phyloP scores from a whole-genome alignment of 2,329 filamentous ascomycete genomes.

The Ascochyta pisi region DNA sequence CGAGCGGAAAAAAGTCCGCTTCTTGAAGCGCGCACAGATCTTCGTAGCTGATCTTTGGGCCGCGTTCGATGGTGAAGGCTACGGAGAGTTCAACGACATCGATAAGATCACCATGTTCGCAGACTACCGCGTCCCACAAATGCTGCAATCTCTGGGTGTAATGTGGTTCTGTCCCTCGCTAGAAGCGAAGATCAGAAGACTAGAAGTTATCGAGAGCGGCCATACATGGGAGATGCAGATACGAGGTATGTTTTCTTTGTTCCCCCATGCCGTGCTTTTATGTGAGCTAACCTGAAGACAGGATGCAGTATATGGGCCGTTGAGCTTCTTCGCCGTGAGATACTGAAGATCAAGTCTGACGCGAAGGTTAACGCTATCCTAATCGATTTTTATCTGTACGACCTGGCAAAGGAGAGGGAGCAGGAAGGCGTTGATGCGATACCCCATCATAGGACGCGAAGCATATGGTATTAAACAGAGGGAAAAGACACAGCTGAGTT shows the following conservation, averaged over 20 bases:
- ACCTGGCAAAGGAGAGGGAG: conserved; percentile 88
- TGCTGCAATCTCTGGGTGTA: conserved; percentile 82
- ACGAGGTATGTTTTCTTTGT: conserved; percentile 61
- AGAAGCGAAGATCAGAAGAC: conserved; percentile 70
- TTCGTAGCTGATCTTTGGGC: conserved; percentile 97
- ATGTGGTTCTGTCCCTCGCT: conserved; percentile 84
- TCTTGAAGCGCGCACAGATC: conserved; percentile 95
- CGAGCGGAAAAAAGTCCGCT: conserved; percentile 75
- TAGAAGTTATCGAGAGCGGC: conserved; percentile 72
- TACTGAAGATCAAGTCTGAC: conserved; percentile 74
- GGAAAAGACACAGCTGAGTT: not conserved
- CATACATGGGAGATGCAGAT: conserved; percentile 85
- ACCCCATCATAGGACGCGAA: conserved; percentile 87
- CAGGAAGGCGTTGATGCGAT: conserved; percentile 53
- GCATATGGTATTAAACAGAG: conserved; percentile 83
- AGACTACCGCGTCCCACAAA: conserved; percentile 96
- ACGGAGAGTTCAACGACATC: conserved; percentile 86
- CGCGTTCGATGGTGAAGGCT: conserved; percentile 82
- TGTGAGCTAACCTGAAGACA: conserved; percentile 37
- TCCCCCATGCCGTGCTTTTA: conserved; percentile 23
- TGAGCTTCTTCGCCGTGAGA: conserved; percentile 84
- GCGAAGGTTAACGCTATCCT: conserved; percentile 81
- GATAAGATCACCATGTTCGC: conserved; percentile 98
- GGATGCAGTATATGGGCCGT: conserved; percentile 96
- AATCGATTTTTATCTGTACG: conserved; percentile 97